Evolutionary conservation across 208 protist species (phyloP), one percentile per base, ranked within the genome.

Genomic region (Crithidia brevicula): DNA sequence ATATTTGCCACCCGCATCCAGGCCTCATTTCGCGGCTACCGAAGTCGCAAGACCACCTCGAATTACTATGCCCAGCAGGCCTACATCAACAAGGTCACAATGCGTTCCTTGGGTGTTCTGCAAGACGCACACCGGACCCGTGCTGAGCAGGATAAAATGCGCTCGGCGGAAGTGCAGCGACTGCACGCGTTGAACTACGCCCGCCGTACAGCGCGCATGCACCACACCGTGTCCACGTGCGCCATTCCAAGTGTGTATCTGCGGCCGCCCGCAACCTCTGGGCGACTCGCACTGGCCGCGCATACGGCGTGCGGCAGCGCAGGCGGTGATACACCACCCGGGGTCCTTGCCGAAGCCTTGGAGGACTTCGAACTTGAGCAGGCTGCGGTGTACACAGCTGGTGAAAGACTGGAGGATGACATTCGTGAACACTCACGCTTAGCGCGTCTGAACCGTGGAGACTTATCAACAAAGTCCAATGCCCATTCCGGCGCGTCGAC

Each of bases 1-100:
- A 82, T 83, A 50, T 94, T 88, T 31, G 84, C 88, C 16, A 81
- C 85, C 2, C 62, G 73, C 40, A 94, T 94, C 54, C 88, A 94
- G 71, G 74, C 88, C 6, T 78, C 72, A 31, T 94, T 79, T 61
- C 79, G 88, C 31, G 85, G 88, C 13, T 85, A 82, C 56, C 47
- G 71, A 28, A 77, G 77, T 28, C 81, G 88, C 46, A 76, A 73
- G 27, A 74, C 77, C 27, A 45, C 51, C 1, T 62, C 78, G 22
- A 81, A 89, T 75, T 94, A 85, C 63, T 94, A 94, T 60, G 88
- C 83, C 0, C 69, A 77, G 40, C 81, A 85, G 52, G 42, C 38
- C 6, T 94, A 91, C 61, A 72, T 94, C 43, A 31, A 74, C 16
- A 27, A 43, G 1, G 85, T 88, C 51, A 61, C 70, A 23, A n/a